Conservation (phyloP, 345 rosid genomes). For the Mercurialis annua region DNA sequence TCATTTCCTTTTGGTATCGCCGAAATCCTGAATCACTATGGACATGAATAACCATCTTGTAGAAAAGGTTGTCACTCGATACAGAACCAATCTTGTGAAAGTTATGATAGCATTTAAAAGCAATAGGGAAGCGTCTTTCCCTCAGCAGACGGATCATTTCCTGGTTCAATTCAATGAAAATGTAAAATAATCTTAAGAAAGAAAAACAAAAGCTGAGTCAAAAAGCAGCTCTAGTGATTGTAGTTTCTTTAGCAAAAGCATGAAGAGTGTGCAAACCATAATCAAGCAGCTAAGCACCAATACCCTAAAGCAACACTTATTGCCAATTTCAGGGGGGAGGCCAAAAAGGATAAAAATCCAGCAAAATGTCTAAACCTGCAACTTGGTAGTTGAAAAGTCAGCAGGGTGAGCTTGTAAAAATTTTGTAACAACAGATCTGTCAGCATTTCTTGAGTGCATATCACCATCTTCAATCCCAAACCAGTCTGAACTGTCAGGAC, state of each 20-base stretch:
- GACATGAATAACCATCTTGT: slow-evolving; percentile 91
- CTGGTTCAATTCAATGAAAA: slow-evolving; percentile 37
- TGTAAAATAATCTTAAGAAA: not conserved
- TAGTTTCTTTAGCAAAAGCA: not conserved
- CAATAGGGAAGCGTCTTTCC: slow-evolving; percentile 72
- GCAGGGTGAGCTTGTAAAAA: slow-evolving; percentile 79
- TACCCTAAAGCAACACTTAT: not conserved
- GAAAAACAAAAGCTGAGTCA: not conserved
- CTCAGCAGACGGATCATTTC: slow-evolving; percentile 86
- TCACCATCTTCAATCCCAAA: slow-evolving; percentile 53
- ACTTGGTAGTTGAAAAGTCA: slow-evolving; percentile 72
- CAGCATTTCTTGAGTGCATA: slow-evolving; percentile 65
- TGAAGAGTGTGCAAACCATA: not conserved
- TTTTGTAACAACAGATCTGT: slow-evolving; percentile 73
- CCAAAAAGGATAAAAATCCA: not conserved
- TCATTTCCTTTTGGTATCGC: slow-evolving; percentile 95
- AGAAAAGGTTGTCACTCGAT: slow-evolving; percentile 71
- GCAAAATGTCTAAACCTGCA: slow-evolving; percentile 55
- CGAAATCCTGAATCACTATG: slow-evolving; percentile 75
- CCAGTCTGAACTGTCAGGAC: slow-evolving; percentile 79
- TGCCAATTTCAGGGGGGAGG: not conserved
- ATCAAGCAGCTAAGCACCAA: not conserved
- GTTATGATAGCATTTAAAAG: slow-evolving; percentile 89
- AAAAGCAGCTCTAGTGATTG: not conserved
- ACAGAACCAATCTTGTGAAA: slow-evolving; percentile 57